Base-by-base conservation (phyloP, 129 eudicot species). In the Chrysanthemum lavandulifolium region DNA sequence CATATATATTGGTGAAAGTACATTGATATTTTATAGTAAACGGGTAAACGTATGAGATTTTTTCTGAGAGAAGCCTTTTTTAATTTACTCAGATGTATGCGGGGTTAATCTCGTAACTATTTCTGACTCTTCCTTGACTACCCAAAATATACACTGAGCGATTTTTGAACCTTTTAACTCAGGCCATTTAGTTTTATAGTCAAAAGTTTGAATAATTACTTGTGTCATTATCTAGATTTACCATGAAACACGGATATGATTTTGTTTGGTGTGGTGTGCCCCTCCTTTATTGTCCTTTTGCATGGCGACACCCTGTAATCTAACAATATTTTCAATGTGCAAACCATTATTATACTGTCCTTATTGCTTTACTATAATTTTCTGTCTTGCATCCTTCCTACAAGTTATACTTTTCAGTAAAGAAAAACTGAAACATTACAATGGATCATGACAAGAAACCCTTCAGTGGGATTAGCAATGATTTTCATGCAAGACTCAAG, bases 391-490 rank as follows among this genome's bases (percentile, higher is more conserved):
- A 13, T 33, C 45, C 2, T 65, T 36, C 45, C 62, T 57, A n/a
- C 21, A 10, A 10, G 33, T 58, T 23, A 23, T 23, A 23, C 25
- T 23, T 23, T 43, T 12, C n/a, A 8, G 57, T 21, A 43, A 21
- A 45, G 48, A 25, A 14, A 54, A 74, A 43, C 73, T 25, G 47
- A 56, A 45, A 56, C 67, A 68, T 13, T 63, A 54, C 74, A 55
- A 92, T 92, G 98, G 84, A 85, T 53, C 64, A 60, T 61, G 65
- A 83, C 54, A 88, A 45, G 51, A 74, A 75, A 40, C 95, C 96
- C 29, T 87, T 85, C 67, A 80, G 84, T 67, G 98, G 98, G 81
- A 79, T 92, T 61, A 79, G 14, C 27, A 72, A 69, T 1, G 98
- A 92, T 76, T 57, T 89, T 67, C 76, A 79, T 73, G 98, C 95